phyloP scores from a whole-genome alignment of 441 rosid species.

The Euphorbia schlechtendalii region DNA sequence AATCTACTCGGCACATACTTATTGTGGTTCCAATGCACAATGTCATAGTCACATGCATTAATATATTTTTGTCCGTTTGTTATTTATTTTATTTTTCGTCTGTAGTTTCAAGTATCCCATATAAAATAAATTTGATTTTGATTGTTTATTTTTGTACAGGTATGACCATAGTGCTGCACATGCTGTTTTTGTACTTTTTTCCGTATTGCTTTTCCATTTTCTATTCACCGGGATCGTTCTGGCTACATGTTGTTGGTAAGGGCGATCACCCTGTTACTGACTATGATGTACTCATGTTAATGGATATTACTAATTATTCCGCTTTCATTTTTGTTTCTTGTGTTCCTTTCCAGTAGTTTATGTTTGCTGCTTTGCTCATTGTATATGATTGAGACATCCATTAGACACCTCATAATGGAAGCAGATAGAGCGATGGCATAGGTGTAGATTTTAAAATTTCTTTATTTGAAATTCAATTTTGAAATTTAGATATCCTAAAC shows the following conservation, averaged over 20 bases:
- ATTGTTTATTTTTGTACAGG: slow-evolving; percentile 42
- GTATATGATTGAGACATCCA: neutral
- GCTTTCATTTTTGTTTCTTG: neutral
- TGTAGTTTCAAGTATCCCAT: neutral
- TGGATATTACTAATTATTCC: neutral
- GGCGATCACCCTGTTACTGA: slow-evolving; percentile 9
- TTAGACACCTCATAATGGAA: neutral
- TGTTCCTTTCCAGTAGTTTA: neutral
- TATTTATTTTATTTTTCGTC: neutral
- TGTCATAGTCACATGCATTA: neutral
- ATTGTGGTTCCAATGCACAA: slow-evolving; percentile 1
- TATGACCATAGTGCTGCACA: slow-evolving; percentile 79
- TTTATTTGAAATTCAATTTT: neutral
- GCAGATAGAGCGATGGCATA: neutral
- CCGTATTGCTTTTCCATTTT: slow-evolving; percentile 75
- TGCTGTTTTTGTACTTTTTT: slow-evolving; percentile 62
- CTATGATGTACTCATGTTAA: neutral
- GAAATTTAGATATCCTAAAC: slow-evolving; percentile 1
- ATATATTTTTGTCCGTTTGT: slow-evolving; percentile 8
- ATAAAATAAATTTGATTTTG: slow-evolving; percentile 10
- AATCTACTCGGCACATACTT: neutral
- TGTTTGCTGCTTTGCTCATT: neutral
- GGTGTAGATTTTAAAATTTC: neutral
- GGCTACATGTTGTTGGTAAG: slow-evolving; percentile 90
- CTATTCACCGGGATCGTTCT: slow-evolving; percentile 60